Evolutionary conservation across 768 basidiomycete genomes (phyloP).

Genomic region (Naematelia aurantialba): DNA sequence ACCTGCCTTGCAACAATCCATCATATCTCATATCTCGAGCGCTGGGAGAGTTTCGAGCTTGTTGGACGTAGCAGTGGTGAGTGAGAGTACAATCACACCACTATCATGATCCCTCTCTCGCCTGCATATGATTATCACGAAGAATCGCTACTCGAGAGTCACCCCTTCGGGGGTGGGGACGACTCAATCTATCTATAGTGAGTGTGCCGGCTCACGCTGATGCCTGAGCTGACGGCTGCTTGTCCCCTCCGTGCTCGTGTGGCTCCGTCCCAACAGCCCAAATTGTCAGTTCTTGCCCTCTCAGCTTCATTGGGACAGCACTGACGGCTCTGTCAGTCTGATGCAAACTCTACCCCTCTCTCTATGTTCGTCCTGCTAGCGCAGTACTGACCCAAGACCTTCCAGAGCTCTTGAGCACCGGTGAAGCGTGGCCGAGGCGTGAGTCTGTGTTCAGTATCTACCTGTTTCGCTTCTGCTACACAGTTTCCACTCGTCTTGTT

Average conservation of each 20-base stretch:
- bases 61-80: background rate
- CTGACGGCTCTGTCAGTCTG: conserved; percentile 22
- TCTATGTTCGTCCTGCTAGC: background rate
- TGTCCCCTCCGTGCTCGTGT: conserved; percentile 1
- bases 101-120: background rate
- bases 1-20: too few species aligned
- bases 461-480: background rate
- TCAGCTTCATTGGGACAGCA: too few species aligned
- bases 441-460: background rate
- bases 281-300: conserved; percentile 34
- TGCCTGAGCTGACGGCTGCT: conserved; percentile 8
- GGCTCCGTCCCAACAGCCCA: conserved; percentile 23
- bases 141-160: conserved; percentile 50
- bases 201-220: conserved; percentile 4
- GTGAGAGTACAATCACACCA: background rate
- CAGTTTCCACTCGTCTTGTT: background rate
- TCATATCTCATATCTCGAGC: too few species aligned
- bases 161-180: conserved; percentile 35
- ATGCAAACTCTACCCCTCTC: conserved; percentile 10
- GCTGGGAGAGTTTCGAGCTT: too few species aligned
- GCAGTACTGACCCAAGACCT: background rate
- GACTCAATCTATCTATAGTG: conserved; percentile 47
- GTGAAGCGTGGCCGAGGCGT: background rate
- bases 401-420: background rate
- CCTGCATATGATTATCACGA: conserved; percentile 39